Conservation (phyloP, 495 filamentous ascomycete species). For the Lasiosphaeria ovina region DNA sequence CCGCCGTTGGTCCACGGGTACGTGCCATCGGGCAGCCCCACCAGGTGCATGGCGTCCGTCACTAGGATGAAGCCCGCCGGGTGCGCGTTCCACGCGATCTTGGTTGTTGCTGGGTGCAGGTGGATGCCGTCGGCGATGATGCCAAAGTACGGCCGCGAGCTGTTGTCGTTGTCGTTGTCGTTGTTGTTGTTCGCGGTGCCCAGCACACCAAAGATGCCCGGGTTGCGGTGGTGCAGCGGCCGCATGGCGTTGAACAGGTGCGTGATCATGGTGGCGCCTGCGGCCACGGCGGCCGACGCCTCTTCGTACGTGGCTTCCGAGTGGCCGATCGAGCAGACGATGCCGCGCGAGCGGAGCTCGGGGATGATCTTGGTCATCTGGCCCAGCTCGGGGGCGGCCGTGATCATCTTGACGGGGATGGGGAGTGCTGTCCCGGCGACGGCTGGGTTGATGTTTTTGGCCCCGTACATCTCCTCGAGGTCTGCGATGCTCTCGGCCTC, state of each 20-base stretch:
- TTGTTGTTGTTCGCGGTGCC: slow-evolving; percentile 33
- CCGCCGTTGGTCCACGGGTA: slow-evolving; percentile 76
- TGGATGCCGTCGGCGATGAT: slow-evolving; percentile 68
- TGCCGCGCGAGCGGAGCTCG: slow-evolving; percentile 55
- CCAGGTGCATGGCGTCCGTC: slow-evolving; percentile 65
- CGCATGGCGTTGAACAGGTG: slow-evolving; percentile 92
- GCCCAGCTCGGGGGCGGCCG: slow-evolving; percentile 73
- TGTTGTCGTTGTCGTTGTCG: slow-evolving; percentile 19
- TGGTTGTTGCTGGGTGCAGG: slow-evolving; percentile 61
- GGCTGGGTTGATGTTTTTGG: slow-evolving; percentile 51
- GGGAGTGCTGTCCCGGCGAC: slow-evolving; percentile 20
- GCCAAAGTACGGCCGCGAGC: slow-evolving; percentile 58
- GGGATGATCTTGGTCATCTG: slow-evolving; percentile 61
- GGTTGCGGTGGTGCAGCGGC: slow-evolving; percentile 79
- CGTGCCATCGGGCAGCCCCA: slow-evolving; percentile 69
- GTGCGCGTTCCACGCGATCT: slow-evolving; percentile 61
- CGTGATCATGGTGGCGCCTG: slow-evolving; percentile 79
- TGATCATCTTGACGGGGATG: slow-evolving; percentile 67
- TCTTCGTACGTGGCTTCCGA: slow-evolving; percentile 76
- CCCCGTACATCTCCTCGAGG: slow-evolving; percentile 68
- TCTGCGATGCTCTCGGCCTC: slow-evolving; percentile 52
- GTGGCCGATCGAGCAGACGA: slow-evolving; percentile 77
- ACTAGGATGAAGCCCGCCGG: slow-evolving; percentile 64
- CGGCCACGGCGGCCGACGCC: slow-evolving; percentile 60
- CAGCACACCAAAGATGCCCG: slow-evolving; percentile 77